These are phyloP conservation scores for Brassica cretica DNA, from an alignment of 345 rosid genomes.

Conservation along the genomic window DNA sequence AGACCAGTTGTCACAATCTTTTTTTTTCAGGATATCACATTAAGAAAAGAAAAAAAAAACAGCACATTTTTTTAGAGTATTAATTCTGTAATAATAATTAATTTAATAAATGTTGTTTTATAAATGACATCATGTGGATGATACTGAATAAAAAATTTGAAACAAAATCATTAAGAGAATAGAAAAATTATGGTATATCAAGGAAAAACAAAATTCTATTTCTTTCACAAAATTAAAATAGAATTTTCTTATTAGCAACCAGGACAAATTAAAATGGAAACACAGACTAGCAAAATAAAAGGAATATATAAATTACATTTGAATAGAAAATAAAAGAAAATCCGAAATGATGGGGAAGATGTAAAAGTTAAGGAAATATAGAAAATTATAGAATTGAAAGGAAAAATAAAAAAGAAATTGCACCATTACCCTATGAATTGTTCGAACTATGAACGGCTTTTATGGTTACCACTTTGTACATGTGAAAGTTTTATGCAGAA, in stretches of 20 bases:
- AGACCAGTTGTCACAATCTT: conserved; percentile 4
- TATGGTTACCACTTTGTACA: background rate
- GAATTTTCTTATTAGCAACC: background rate
- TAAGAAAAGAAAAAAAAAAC: background rate
- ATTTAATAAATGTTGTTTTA: background rate
- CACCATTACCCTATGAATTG: background rate
- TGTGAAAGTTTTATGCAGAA: background rate
- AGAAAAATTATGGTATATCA: background rate
- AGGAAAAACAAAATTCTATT: background rate
- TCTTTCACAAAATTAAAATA: background rate
- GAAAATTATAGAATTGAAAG: background rate
- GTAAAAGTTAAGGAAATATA: background rate
- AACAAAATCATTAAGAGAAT: background rate
- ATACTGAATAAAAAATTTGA: no score
- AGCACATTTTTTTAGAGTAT: background rate
- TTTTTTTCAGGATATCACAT: background rate
- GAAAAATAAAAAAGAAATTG: background rate
- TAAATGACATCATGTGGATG: background rate
- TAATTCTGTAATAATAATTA: background rate
- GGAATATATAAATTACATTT: background rate
- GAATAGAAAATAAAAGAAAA: background rate
- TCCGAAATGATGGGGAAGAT: background rate
- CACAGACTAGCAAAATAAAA: background rate
- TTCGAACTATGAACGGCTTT: background rate
- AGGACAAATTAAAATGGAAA: background rate